These are phyloP conservation scores for Anthracocystis setariae DNA, from an alignment of 1,284 basidiomycete species.

Conservation along the genomic window DNA sequence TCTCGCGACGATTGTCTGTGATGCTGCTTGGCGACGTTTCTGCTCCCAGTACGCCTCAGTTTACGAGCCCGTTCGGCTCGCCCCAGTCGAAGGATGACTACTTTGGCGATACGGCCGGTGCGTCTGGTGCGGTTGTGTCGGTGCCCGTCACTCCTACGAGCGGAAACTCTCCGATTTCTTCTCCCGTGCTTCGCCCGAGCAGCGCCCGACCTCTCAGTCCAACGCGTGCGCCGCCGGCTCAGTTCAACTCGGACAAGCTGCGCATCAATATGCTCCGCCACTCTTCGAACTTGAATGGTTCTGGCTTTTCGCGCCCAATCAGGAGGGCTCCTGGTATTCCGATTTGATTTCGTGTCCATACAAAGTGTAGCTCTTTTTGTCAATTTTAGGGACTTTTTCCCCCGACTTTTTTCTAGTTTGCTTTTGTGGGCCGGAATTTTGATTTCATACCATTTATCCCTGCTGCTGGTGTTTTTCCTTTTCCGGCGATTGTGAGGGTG, in stretches of 20 bases:
- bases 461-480: no score
- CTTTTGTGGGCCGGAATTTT: no score
- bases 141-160: conserved; percentile 21
- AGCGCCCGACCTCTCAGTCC: conserved; percentile 39
- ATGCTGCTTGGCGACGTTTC: conserved; percentile 34
- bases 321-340: conserved; percentile 36
- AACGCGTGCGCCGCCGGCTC: conserved; percentile 33
- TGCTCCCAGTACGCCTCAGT: conserved; percentile 24
- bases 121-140: conserved; percentile 18
- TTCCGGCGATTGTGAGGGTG: no score
- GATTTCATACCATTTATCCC: no score
- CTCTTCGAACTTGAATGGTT: conserved; percentile 18
- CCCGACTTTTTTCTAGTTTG: no score
- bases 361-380: no score
- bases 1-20: conserved; percentile 39
- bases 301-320: conserved; percentile 30
- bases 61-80: conserved; percentile 16
- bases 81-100: conserved; percentile 24
- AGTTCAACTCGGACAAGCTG: conserved; percentile 40
- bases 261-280: conserved; percentile 46
- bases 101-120: conserved; percentile 29
- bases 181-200: conserved; percentile 23
- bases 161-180: conserved; percentile 14
- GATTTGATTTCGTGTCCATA: conserved; percentile 4
- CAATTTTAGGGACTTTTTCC: no score